Conservation (phyloP, 2,329 filamentous ascomycete species). For the Claviceps sorghi region DNA sequence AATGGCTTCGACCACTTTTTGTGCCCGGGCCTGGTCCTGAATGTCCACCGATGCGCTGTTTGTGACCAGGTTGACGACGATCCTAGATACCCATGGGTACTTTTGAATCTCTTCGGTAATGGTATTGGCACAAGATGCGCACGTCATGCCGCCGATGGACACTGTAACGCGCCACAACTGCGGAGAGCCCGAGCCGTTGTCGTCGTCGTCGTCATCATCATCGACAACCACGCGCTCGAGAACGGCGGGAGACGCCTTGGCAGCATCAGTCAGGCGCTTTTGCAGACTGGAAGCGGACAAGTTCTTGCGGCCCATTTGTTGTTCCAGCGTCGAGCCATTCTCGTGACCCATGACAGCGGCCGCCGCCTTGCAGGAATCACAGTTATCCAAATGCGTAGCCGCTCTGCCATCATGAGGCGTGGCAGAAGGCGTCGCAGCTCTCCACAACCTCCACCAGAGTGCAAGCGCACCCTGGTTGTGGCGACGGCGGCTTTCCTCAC, state of each 20-base stretch:
- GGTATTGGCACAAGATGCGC: conserved; percentile 50
- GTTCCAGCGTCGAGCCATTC: conserved; percentile 3
- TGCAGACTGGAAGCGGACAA: conserved; percentile 5
- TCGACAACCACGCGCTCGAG: conserved; percentile 14
- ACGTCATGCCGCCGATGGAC: conserved; percentile 62
- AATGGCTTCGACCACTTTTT: conserved; percentile 31
- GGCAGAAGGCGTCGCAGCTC: conserved; percentile 10
- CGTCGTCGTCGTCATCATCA: background rate
- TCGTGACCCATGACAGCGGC: conserved; percentile 6
- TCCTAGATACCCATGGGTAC: conserved; percentile 39
- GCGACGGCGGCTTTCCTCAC: conserved; percentile 11
- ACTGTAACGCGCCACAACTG: conserved; percentile 32
- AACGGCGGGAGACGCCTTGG: conserved; percentile 5
- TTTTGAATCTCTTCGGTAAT: conserved; percentile 46
- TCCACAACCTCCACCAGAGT: conserved; percentile 20
- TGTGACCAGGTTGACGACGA: conserved; percentile 49
- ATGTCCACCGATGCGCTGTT: conserved; percentile 52
- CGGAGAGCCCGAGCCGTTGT: background rate
- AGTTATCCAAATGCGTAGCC: conserved; percentile 23
- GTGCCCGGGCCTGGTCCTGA: conserved; percentile 16
- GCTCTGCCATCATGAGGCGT: conserved; percentile 12
- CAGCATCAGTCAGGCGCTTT: conserved; percentile 1
- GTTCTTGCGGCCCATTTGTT: conserved; percentile 1
- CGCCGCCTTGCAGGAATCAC: conserved; percentile 19
- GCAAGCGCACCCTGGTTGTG: conserved; percentile 11